Conservation (phyloP, 176 grass and related monocot genomes). For the Cenchrus purpureus region DNA sequence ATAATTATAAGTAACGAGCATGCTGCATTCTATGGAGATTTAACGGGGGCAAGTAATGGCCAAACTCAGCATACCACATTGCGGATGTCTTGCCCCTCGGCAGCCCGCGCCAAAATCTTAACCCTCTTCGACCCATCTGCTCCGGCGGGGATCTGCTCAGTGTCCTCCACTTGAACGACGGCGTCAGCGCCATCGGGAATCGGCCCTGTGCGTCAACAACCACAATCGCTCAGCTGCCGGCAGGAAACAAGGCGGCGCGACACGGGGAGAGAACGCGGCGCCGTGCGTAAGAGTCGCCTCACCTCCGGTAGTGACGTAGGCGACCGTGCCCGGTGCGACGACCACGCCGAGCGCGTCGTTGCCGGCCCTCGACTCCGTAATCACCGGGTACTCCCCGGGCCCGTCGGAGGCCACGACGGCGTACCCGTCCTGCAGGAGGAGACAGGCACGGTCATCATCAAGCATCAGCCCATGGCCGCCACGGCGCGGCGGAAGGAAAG, state of each 20-base stretch:
- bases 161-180: constrained; percentile 94
- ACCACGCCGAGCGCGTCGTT: constrained; percentile 59
- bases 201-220: constrained; percentile 49
- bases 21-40: not conserved
- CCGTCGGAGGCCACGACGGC: constrained; percentile 82
- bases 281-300: not conserved
- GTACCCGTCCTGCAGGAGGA: constrained; percentile 71
- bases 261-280: not conserved
- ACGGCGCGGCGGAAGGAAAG: not conserved
- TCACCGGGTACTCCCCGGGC: constrained; percentile 78
- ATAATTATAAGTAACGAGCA: not conserved
- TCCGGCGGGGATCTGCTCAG: constrained; percentile 42
- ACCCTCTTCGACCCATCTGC: constrained; percentile 64
- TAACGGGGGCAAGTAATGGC: not conserved
- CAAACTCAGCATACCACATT: constrained; percentile 57
- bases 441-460: not conserved
- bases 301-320: constrained; percentile 96
- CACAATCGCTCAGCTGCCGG: not conserved
- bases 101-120: constrained; percentile 56
- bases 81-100: constrained; percentile 64
- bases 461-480: not conserved
- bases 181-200: constrained; percentile 89
- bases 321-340: constrained; percentile 57
- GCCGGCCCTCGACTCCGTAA: constrained; percentile 88
- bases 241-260: not conserved